phyloP scores from a whole-genome alignment of 164 flowering plant genomes.

The Dillenia suffruticosa region DNA sequence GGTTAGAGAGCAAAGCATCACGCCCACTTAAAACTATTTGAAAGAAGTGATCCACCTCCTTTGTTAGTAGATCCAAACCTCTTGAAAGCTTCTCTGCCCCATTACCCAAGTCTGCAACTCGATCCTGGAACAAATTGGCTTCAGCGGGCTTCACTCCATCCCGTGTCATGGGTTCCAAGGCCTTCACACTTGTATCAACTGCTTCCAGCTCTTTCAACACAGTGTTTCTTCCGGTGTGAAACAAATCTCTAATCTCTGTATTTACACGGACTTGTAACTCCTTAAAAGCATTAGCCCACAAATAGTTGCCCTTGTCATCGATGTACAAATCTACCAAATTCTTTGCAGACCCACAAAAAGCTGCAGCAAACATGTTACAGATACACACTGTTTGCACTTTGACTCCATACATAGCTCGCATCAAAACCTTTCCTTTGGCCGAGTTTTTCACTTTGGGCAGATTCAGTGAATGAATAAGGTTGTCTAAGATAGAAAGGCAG shows the following conservation, averaged over 20 bases:
- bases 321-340: slow-evolving; percentile 44
- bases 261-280: slow-evolving; percentile 51
- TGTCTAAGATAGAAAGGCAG: slow-evolving; percentile 36
- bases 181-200: slow-evolving; percentile 42
- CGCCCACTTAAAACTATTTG: slow-evolving; percentile 73
- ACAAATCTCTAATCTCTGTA: slow-evolving; percentile 35
- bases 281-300: slow-evolving; percentile 63
- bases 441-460: slow-evolving; percentile 73
- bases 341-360: slow-evolving; percentile 55
- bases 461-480: slow-evolving; percentile 40
- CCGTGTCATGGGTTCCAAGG: slow-evolving; percentile 35
- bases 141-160: slow-evolving; percentile 23
- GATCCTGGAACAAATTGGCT: slow-evolving; percentile 25
- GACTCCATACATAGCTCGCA: slow-evolving; percentile 90
- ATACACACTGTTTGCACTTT: slow-evolving; percentile 61
- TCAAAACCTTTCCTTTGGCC: slow-evolving; percentile 73
- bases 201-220: slow-evolving; percentile 64
- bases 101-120: slow-evolving; percentile 29
- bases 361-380: slow-evolving; percentile 57
- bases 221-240: slow-evolving; percentile 23
- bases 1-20: slow-evolving; percentile 72
- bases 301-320: slow-evolving; percentile 38
- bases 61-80: slow-evolving; percentile 61
- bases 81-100: slow-evolving; percentile 38
- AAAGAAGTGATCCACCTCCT: slow-evolving; percentile 82